These are phyloP conservation scores for Mitragyna speciosa DNA, from an alignment of 257 asterid species.

Conservation along the genomic window DNA sequence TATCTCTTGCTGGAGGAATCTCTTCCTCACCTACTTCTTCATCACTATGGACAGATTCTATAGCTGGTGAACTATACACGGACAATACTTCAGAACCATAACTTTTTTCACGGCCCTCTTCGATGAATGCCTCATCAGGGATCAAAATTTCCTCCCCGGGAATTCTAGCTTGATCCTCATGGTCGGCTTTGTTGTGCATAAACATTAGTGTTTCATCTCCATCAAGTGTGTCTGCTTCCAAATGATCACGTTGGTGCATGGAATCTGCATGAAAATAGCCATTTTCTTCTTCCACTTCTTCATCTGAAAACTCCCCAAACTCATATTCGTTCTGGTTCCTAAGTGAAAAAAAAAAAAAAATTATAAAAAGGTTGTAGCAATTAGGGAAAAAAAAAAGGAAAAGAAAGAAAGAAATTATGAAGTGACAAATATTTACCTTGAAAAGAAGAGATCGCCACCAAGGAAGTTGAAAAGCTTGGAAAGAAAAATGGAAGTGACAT, in stretches of 20 bases:
- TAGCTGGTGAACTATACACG: constrained; percentile 42
- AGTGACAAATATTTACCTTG: constrained; percentile 41
- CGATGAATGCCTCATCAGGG: background rate
- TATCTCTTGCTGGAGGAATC: constrained; percentile 34
- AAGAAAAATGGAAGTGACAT: constrained; percentile 71
- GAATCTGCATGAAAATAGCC: constrained; percentile 23
- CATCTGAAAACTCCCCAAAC: constrained; percentile 49
- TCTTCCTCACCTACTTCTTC: constrained; percentile 36
- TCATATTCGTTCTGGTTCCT: constrained; percentile 63
- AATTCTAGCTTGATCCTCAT: constrained; percentile 8
- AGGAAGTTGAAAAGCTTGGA: constrained; percentile 59
- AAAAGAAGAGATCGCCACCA: constrained; percentile 74
- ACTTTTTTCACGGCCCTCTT: constrained; percentile 20
- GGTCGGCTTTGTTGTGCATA: background rate
- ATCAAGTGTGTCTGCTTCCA: constrained; percentile 18
- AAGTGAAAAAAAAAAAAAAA: constrained; percentile 9
- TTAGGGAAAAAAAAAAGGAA: no score
- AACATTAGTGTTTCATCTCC: constrained; percentile 14
- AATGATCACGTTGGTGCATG: constrained; percentile 21
- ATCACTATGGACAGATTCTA: constrained; percentile 31
- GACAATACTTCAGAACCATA: constrained; percentile 28
- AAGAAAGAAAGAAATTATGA: background rate
- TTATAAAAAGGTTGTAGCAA: background rate
- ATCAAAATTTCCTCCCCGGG: background rate
- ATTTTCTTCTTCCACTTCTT: constrained; percentile 33